phyloP scores from a whole-genome alignment of 2,329 filamentous ascomycete genomes.

The Gaeumannomyces tritici region DNA sequence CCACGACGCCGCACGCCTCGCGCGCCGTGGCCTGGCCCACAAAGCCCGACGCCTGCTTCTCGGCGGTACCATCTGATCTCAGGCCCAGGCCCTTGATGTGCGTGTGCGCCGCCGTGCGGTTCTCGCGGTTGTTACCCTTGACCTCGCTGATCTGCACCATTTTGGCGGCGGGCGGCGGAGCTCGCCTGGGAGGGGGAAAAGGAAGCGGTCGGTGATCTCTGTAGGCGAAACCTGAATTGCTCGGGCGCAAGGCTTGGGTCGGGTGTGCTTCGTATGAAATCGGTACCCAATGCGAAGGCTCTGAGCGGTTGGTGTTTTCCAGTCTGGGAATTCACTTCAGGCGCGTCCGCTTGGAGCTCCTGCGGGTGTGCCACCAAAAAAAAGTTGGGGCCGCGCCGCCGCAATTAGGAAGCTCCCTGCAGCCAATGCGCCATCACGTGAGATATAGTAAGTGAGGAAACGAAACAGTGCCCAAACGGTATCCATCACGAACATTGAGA shows the following conservation, averaged over 20 bases:
- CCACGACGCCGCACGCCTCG: constrained; percentile 94
- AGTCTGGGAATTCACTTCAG: neutral
- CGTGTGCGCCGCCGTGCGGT: constrained; percentile 91
- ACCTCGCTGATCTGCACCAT: constrained; percentile 93
- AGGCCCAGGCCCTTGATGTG: constrained; percentile 95
- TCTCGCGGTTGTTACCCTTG: constrained; percentile 89
- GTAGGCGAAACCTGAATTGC: neutral
- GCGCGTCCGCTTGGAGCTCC: neutral
- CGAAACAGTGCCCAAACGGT: no score
- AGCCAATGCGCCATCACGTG: neutral
- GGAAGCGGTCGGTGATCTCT: neutral
- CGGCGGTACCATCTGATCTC: constrained; percentile 75
- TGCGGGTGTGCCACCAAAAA: neutral
- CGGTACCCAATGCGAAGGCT: neutral
- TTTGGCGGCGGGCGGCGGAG: constrained; percentile 22
- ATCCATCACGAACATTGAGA: no score
- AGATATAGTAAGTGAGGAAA: neutral
- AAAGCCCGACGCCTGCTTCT: constrained; percentile 72
- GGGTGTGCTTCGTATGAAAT: neutral
- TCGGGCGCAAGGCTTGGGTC: constrained; percentile 3
- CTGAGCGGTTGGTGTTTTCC: neutral
- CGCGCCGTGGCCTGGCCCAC: constrained; percentile 80
- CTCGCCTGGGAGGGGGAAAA: neutral
- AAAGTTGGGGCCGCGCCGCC: neutral
- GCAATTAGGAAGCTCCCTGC: neutral